Evolutionary conservation across 2,329 filamentous ascomycete genomes (phyloP).

Genomic region (Aureobasidium sp.): DNA sequence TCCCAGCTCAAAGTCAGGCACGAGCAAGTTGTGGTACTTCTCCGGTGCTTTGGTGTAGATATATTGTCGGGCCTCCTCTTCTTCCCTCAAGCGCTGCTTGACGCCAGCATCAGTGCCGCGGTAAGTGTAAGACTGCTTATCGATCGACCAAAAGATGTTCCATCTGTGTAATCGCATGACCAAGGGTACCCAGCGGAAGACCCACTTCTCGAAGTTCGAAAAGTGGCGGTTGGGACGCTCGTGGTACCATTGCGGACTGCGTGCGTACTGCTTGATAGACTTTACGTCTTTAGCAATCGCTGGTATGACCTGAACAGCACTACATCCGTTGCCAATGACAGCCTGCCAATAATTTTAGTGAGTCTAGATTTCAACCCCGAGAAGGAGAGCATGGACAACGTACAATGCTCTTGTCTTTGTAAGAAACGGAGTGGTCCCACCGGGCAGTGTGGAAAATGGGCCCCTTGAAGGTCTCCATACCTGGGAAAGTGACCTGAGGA

Average conservation of each 20-base stretch:
- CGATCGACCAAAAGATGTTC: slow-evolving; percentile 27
- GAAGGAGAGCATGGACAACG: too few relatives aligned
- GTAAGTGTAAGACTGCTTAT: not conserved
- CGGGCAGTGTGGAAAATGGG: slow-evolving; percentile 18
- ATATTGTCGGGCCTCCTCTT: slow-evolving; percentile 21
- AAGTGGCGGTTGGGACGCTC: slow-evolving; percentile 29
- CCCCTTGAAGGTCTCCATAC: slow-evolving; percentile 14
- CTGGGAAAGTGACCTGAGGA: not conserved
- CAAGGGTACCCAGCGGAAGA: slow-evolving; percentile 34
- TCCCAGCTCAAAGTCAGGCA: slow-evolving; percentile 23
- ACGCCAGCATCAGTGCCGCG: slow-evolving; percentile 1
- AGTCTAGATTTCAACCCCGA: too few relatives aligned
- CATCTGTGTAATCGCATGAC: slow-evolving; percentile 40
- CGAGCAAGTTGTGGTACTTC: slow-evolving; percentile 21
- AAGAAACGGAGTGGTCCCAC: slow-evolving; percentile 13
- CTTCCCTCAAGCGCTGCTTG: slow-evolving; percentile 14
- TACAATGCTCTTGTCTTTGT: slow-evolving; percentile 6
- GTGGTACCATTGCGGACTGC: slow-evolving; percentile 30
- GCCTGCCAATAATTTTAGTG: too few relatives aligned
- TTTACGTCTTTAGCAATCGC: not conserved
- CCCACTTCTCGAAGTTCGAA: slow-evolving; percentile 25
- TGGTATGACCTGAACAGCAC: slow-evolving; percentile 44
- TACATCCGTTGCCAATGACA: slow-evolving; percentile 31
- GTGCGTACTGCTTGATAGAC: slow-evolving; percentile 15
- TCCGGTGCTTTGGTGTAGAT: slow-evolving; percentile 22